Base-by-base conservation (phyloP, 202 grass and related monocot species). In the Zizania palustris region DNA sequence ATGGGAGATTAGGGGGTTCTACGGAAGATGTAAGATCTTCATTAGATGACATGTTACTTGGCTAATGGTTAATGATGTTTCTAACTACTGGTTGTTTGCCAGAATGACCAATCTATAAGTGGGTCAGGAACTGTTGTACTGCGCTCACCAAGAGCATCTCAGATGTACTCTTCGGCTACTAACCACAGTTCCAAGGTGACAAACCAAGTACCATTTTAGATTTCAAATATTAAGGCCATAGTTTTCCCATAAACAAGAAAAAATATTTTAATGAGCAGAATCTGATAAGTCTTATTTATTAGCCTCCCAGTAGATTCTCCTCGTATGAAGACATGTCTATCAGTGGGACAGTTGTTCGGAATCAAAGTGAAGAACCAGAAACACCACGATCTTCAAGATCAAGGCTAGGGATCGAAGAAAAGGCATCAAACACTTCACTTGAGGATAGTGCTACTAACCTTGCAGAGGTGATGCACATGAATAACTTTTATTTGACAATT, bases 371-470 rank as follows among this genome's bases (percentile, higher is more conserved):
- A 38, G 94, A 97, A 73, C 76, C 83, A 55, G 92, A 93, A 63
- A 95, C 87, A 66, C 87, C 84, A 28, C 86, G 73, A 89, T 80
- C 92, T 79, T 91, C 89, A 86, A 92, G 82, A 42, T 99, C 92
- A 66, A 99, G 96, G 77, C 60, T 96, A 57, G 90, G 96, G 55
- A 87, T 87, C 67, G 90, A 89, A 96, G 96, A 99, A 55, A 99
- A 99, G 75, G 56, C 88, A 83, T 81, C 91, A 69, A 86, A 44
- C 71, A 37, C 84, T 73, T 87, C 84, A 65, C 63, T 65, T 67
- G 96, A 99, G 86, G 92, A 99, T 81, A 99, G 96, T 90, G 92
- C 85, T 75, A 76, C 69, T 69, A 99, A 96, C 83, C 96, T 99
- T 87, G 92, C 92, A 46, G 92, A 99, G 96, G 96, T 96, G 75